These are phyloP conservation scores for Eucalyptus rudis DNA, from an alignment of 345 rosid species.

Conservation along the genomic window DNA sequence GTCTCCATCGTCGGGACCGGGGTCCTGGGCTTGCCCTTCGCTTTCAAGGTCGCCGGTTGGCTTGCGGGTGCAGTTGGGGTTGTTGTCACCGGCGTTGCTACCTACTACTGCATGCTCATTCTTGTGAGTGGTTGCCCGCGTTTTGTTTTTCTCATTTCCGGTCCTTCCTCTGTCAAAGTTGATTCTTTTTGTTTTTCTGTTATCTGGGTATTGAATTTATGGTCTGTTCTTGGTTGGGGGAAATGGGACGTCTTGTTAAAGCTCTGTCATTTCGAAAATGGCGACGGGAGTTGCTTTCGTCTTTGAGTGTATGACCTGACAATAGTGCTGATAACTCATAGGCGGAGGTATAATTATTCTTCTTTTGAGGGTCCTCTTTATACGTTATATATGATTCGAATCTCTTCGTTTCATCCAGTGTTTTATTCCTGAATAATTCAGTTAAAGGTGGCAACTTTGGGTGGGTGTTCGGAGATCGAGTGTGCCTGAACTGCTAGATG, in stretches of 20 bases:
- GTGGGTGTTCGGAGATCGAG: not conserved
- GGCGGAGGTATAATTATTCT: not conserved
- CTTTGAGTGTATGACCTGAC: not conserved
- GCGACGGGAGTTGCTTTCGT: not conserved
- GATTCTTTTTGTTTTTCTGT: not conserved
- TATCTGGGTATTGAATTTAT: not conserved
- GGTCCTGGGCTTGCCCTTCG: slow-evolving; percentile 79
- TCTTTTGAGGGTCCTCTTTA: not conserved
- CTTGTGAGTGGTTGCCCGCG: slow-evolving; percentile 37
- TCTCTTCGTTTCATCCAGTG: not conserved
- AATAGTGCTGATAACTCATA: not conserved
- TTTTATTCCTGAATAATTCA: not conserved
- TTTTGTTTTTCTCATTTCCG: not conserved
- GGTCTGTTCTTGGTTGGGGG: not conserved
- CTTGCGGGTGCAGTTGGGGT: slow-evolving; percentile 67
- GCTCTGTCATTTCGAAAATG: not conserved
- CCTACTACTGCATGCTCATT: slow-evolving; percentile 91
- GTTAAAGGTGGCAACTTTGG: not conserved
- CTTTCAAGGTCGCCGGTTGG: slow-evolving; percentile 91
- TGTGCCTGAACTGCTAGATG: not conserved
- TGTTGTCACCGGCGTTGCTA: slow-evolving; percentile 37
- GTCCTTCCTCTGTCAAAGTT: not conserved
- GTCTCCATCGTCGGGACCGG: slow-evolving; percentile 96
- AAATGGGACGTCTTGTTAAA: not conserved
- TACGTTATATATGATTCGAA: not conserved